Evolutionary conservation across 345 rosid species (phyloP).

Genomic region (Salix viminalis): DNA sequence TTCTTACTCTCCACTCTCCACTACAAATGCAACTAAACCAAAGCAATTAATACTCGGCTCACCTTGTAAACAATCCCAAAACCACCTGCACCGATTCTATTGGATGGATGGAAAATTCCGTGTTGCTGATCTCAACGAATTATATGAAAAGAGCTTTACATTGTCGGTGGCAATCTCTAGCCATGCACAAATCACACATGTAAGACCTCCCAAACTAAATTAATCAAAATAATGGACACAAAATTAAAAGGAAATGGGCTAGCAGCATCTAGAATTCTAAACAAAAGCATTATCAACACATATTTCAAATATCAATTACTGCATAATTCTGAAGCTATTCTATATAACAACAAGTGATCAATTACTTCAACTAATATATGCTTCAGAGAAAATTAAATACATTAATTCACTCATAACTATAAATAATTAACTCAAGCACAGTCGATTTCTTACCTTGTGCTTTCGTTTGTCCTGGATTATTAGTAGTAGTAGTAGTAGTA

Average conservation of each 20-base stretch:
- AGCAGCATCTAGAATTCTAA: not conserved
- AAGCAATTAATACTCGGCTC: slow-evolving; percentile 20
- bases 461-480: slow-evolving; percentile 25
- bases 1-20: not conserved
- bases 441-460: slow-evolving; percentile 40
- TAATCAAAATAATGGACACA: not conserved
- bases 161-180: slow-evolving; percentile 62
- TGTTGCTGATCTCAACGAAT: slow-evolving; percentile 75
- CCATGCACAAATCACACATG: slow-evolving; percentile 15
- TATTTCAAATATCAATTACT: too few relatives aligned
- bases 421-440: not conserved
- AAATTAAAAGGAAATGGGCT: not conserved
- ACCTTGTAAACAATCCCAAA: slow-evolving; percentile 90
- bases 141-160: slow-evolving; percentile 66
- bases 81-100: slow-evolving; percentile 73
- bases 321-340: too few relatives aligned
- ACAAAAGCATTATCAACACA: not conserved
- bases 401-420: not conserved
- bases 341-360: too few relatives aligned
- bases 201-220: slow-evolving; percentile 2
- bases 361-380: too few relatives aligned
- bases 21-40: not conserved
- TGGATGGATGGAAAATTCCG: slow-evolving; percentile 57
- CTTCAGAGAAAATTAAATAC: too few relatives aligned
- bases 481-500: slow-evolving; percentile 4